Conservation (phyloP, 306 rosid species). For the Acacia acuminata region DNA sequence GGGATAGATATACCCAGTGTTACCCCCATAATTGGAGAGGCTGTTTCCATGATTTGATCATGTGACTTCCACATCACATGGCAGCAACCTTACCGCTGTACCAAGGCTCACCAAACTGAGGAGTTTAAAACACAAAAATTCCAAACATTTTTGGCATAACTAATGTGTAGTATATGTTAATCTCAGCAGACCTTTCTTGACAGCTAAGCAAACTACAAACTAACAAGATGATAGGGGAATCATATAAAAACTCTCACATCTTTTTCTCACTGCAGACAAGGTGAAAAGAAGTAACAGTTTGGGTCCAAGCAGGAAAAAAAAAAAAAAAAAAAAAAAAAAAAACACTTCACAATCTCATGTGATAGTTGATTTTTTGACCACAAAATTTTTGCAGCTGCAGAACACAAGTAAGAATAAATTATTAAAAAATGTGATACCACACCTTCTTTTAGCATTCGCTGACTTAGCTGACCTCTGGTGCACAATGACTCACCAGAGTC, state of each 20-base stretch:
- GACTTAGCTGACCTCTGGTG: conserved; percentile 80
- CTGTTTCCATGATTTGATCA: too few relatives aligned
- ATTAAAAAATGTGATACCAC: conserved; percentile 17
- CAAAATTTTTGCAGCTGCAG: conserved; percentile 23
- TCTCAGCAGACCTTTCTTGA: neutral
- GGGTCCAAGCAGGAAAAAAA: neutral
- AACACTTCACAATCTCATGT: neutral
- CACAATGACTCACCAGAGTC: conserved; percentile 51
- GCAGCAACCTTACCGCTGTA: too few relatives aligned
- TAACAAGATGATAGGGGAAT: neutral
- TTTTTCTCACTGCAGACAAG: neutral
- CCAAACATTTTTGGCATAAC: neutral
- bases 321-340: neutral
- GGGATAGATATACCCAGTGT: too few relatives aligned
- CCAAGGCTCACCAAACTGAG: neutral
- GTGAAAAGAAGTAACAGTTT: neutral
- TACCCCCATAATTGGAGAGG: too few relatives aligned
- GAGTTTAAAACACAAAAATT: conserved; percentile 13
- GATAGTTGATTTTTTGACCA: neutral
- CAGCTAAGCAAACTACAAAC: neutral
- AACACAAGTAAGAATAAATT: conserved; percentile 15
- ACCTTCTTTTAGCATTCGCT: conserved; percentile 99
- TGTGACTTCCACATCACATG: too few relatives aligned
- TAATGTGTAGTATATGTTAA: neutral
- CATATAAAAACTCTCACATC: neutral